Conservation (phyloP, 2,329 filamentous ascomycete species). For the Colletotrichum lindemuthianum region DNA sequence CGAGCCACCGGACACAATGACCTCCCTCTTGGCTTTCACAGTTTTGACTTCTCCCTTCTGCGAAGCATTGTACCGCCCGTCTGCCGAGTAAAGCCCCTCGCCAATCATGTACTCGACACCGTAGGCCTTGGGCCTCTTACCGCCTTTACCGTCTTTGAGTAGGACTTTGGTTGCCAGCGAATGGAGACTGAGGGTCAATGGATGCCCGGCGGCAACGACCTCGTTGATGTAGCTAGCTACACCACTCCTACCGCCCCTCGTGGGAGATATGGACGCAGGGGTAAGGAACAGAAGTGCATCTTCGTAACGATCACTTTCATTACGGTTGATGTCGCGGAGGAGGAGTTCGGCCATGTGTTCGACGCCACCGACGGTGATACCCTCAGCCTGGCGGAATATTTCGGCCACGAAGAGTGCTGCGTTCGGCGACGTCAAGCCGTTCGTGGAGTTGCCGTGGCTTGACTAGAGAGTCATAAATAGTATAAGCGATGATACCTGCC, state of each 20-base stretch:
- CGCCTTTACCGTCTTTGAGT: slow-evolving; percentile 43
- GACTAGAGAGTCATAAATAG: neutral
- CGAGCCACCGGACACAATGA: slow-evolving; percentile 59
- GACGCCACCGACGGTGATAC: slow-evolving; percentile 24
- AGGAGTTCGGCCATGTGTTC: slow-evolving; percentile 39
- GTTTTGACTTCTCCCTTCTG: slow-evolving; percentile 33
- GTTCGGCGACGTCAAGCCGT: slow-evolving; percentile 2
- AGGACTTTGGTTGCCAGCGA: slow-evolving; percentile 50
- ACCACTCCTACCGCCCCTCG: slow-evolving; percentile 7
- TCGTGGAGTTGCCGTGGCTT: slow-evolving; percentile 35
- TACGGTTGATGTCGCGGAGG: slow-evolving; percentile 1
- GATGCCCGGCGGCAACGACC: slow-evolving; percentile 55
- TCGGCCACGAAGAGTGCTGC: slow-evolving; percentile 7
- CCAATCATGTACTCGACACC: slow-evolving; percentile 55
- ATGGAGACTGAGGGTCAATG: slow-evolving; percentile 51
- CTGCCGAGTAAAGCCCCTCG: slow-evolving; percentile 52
- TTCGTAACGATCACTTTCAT: slow-evolving; percentile 39
- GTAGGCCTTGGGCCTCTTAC: slow-evolving; percentile 41
- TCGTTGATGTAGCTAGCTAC: slow-evolving; percentile 26
- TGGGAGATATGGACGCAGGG: slow-evolving; percentile 13
- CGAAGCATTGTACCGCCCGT: slow-evolving; percentile 46
- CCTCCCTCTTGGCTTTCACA: slow-evolving; percentile 51
- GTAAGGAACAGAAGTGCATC: slow-evolving; percentile 14
- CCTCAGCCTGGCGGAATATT: slow-evolving; percentile 12
- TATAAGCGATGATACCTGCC: neutral